Percentiles rank a stretch among this genome's conserved stretches.
Conservation (phyloP, 768 basidiomycete genomes). For the Podaxis pistillaris region DNA sequence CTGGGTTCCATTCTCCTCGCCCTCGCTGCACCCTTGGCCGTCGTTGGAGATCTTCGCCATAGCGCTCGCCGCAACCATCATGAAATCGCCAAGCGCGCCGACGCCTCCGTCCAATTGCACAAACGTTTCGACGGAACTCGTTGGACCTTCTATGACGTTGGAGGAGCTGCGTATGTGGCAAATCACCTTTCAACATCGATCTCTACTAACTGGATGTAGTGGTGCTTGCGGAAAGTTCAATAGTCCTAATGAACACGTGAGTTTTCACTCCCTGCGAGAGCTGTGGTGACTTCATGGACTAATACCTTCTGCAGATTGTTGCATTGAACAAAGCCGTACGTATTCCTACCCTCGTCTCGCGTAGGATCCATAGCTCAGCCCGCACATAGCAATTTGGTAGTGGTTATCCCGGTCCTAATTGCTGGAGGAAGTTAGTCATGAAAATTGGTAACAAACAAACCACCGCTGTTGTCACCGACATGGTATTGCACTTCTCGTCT, state of each 20-base stretch:
- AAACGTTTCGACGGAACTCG: constrained; percentile 23
- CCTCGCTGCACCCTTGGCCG: constrained; percentile 12
- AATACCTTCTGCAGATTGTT: constrained; percentile 24
- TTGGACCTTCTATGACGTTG: constrained; percentile 32
- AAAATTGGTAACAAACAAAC: constrained; percentile 58
- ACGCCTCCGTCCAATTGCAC: constrained; percentile 21
- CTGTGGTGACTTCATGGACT: background rate
- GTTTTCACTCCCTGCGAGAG: constrained; percentile 6
- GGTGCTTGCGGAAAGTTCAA: constrained; percentile 32
- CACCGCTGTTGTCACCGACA: constrained; percentile 59
- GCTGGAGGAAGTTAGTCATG: constrained; percentile 62
- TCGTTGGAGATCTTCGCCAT: constrained; percentile 11
- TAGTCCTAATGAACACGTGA: constrained; percentile 25
- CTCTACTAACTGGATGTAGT: constrained; percentile 13
- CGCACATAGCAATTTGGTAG: constrained; percentile 36
- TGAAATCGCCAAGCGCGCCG: constrained; percentile 26
- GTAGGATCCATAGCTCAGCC: background rate
- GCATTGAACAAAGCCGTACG: constrained; percentile 25
- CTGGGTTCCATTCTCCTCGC: constrained; percentile 7
- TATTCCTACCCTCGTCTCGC: background rate
- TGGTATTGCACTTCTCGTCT: constrained; percentile 34
- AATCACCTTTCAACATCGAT: background rate
- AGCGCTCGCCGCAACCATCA: constrained; percentile 21
- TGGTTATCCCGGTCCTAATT: constrained; percentile 65
- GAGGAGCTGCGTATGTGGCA: constrained; percentile 22